Percentiles rank a stretch among this genome's conserved stretches.
These are phyloP conservation scores for Lichenothelia convexa DNA, from an alignment of 495 filamentous ascomycete genomes.

Conservation along the genomic window DNA sequence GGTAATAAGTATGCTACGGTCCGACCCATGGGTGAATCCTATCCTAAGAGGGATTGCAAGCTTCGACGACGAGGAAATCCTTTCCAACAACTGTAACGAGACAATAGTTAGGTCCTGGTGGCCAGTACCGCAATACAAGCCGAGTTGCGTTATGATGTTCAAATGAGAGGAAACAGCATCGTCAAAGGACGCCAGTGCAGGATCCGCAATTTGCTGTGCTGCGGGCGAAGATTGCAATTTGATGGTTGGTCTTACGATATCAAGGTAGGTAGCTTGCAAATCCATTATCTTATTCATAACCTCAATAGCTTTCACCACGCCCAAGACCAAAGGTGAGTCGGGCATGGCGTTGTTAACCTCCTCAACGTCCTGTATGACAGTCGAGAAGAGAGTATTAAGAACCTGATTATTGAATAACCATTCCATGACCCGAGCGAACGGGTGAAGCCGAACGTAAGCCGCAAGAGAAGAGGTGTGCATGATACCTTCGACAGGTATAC, in stretches of 20 bases:
- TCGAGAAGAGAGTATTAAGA: constrained; percentile 54
- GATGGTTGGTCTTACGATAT: constrained; percentile 63
- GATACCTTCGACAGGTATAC: constrained; percentile 49
- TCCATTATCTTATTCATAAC: constrained; percentile 65
- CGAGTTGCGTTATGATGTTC: constrained; percentile 54
- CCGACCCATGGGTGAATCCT: constrained; percentile 21
- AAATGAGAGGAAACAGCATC: constrained; percentile 75
- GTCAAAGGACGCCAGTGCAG: constrained; percentile 67
- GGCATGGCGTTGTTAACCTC: constrained; percentile 46
- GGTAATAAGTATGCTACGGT: constrained; percentile 61
- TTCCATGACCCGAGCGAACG: constrained; percentile 84
- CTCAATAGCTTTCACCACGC: constrained; percentile 55
- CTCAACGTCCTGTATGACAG: constrained; percentile 49
- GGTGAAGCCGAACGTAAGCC: constrained; percentile 68
- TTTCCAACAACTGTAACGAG: constrained; percentile 65
- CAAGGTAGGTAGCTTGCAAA: constrained; percentile 77
- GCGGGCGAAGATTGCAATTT: constrained; percentile 32
- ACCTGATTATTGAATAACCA: constrained; percentile 94
- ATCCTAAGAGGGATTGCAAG: constrained; percentile 27
- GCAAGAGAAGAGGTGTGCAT: constrained; percentile 52
- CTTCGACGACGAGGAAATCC: constrained; percentile 62
- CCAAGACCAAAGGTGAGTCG: constrained; percentile 57
- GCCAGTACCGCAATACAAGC: constrained; percentile 64
- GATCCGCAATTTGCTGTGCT: constrained; percentile 41
- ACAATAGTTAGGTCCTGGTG: constrained; percentile 56